Evolutionary conservation across 306 rosid genomes (phyloP).

Genomic region (Prunus padus): DNA sequence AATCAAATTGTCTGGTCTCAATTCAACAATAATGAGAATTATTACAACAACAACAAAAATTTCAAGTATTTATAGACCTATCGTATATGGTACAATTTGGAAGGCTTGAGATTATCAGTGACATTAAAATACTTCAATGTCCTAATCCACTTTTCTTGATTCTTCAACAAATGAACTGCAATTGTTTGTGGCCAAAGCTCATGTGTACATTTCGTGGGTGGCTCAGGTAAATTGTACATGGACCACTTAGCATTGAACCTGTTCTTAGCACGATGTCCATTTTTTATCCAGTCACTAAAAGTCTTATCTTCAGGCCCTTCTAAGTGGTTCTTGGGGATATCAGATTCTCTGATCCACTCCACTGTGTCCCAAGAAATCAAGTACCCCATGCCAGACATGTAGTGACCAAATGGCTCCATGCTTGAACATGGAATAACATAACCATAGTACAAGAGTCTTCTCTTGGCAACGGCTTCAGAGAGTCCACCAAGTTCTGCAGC

Average conservation of each 20-base stretch:
- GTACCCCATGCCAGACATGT: conserved; percentile 98
- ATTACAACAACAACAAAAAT: too few species aligned
- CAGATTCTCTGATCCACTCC: conserved; percentile 75
- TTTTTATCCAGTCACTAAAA: conserved; percentile 76
- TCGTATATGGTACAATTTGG: conserved; percentile 74
- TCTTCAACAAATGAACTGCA: conserved; percentile 96
- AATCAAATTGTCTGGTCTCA: too few species aligned
- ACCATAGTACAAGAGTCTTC: conserved; percentile 79
- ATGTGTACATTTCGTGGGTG: conserved; percentile 64
- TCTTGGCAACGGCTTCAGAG: conserved; percentile 56
- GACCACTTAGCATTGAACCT: conserved; percentile 88
- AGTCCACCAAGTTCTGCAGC: conserved; percentile 50
- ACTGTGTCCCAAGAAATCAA: conserved; percentile 83
- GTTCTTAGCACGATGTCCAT: conserved; percentile 54
- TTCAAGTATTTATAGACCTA: not conserved
- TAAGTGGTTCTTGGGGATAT: conserved; percentile 61
- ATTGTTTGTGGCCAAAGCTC: conserved; percentile 75
- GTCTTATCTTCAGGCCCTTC: conserved; percentile 82
- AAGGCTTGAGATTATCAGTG: conserved; percentile 55
- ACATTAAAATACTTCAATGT: conserved; percentile 69
- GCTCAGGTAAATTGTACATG: conserved; percentile 87
- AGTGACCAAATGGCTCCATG: conserved; percentile 76
- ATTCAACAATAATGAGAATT: too few species aligned
- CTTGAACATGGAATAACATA: conserved; percentile 87
- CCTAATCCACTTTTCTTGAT: conserved; percentile 72